phyloP scores from a whole-genome alignment of 805 yeast species.

The Candida krabiensis region DNA sequence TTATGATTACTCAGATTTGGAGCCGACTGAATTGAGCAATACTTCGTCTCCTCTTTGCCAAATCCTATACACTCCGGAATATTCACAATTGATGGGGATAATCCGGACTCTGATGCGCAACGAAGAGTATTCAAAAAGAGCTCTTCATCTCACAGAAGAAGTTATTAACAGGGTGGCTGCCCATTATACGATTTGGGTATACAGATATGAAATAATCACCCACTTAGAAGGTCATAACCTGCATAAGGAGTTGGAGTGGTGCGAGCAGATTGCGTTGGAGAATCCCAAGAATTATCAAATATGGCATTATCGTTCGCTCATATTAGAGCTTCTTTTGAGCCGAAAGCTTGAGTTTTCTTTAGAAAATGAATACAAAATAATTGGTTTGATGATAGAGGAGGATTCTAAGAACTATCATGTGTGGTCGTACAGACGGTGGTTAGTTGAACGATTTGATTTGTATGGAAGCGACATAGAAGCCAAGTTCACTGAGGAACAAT shows the following conservation, averaged over 20 bases:
- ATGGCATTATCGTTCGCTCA: conserved; percentile 87
- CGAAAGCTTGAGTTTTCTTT: conserved; percentile 34
- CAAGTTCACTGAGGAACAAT: conserved; percentile 44
- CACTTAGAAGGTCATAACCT: conserved; percentile 36
- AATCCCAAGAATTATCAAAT: conserved; percentile 93
- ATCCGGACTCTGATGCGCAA: conserved; percentile 57
- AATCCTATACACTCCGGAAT: conserved; percentile 73
- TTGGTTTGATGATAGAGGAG: conserved; percentile 65
- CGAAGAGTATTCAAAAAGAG: conserved; percentile 69
- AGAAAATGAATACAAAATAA: conserved; percentile 62
- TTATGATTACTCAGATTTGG: conserved; percentile 19
- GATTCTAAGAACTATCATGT: conserved; percentile 95
- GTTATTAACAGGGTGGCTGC: conserved; percentile 77
- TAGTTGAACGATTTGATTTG: conserved; percentile 55
- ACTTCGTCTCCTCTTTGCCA: conserved; percentile 44
- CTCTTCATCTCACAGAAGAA: conserved; percentile 61
- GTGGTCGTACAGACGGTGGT: conserved; percentile 92
- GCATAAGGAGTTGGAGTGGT: conserved; percentile 70
- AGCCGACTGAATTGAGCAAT: conserved; percentile 8
- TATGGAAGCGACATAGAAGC: conserved; percentile 49
- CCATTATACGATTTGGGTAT: conserved; percentile 89
- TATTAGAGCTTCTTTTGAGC: conserved; percentile 39
- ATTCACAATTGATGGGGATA: conserved; percentile 57
- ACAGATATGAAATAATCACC: conserved; percentile 53
- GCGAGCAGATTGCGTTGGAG: conserved; percentile 68